A percentile compares a stretch with the other conserved stretches of the same genome.
Evolutionary conservation across 2,329 filamentous ascomycete species (phyloP).

Genomic region (Colletotrichum trifolii): DNA sequence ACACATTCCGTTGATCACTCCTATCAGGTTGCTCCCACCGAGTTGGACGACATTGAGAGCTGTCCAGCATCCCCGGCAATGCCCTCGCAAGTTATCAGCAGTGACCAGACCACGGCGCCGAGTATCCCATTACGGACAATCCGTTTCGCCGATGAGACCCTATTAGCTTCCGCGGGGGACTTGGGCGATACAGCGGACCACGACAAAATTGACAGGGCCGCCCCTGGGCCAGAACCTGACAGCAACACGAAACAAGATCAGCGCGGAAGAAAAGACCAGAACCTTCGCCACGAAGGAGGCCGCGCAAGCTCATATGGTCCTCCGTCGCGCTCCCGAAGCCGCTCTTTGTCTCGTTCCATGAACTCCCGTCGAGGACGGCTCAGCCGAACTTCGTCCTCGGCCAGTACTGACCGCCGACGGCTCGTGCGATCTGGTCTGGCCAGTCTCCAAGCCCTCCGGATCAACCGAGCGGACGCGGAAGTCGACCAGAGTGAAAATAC

Average conservation of each 20-base stretch:
- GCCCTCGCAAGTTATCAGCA: background rate
- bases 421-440: conserved; percentile 39
- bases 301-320: conserved; percentile 39
- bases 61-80: background rate
- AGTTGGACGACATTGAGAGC: conserved; percentile 12
- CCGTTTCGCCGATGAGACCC: conserved; percentile 43
- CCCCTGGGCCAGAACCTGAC: conserved; percentile 15
- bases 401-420: conserved; percentile 26
- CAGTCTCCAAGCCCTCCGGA: conserved; percentile 34
- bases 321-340: conserved; percentile 36
- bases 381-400: conserved; percentile 39
- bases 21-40: conserved; percentile 55
- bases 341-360: conserved; percentile 43
- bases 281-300: background rate
- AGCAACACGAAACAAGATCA: background rate
- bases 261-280: background rate
- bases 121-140: conserved; percentile 41
- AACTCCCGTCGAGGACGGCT: conserved; percentile 38
- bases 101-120: background rate
- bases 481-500: background rate
- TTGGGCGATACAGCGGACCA: background rate
- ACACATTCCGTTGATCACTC: conserved; percentile 68
- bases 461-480: background rate
- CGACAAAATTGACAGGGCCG: background rate
- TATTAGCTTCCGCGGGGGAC: background rate